Conservation (phyloP, 2,329 filamentous ascomycete species). For the Scopulariopsis brevicaulis region DNA sequence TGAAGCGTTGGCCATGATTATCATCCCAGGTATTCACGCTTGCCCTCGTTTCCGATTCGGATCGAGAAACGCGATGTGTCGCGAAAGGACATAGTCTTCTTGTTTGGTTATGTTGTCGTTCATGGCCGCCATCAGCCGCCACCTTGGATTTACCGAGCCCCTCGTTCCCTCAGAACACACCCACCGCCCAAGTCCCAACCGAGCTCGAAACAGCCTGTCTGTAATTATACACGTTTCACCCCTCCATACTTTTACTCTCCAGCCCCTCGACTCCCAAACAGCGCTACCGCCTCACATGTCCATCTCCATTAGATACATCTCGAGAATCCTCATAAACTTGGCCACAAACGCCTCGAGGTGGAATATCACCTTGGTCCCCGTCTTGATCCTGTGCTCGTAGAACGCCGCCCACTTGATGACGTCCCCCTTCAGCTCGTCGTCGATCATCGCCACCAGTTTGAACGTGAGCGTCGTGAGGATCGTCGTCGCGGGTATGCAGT, state of each 20-base stretch:
- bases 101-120: no score
- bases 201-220: not conserved
- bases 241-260: not conserved
- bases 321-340: conserved; percentile 93
- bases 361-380: conserved; percentile 92
- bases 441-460: conserved; percentile 77
- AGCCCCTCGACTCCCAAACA: not conserved
- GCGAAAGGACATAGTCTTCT: no score
- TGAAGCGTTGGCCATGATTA: no score
- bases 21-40: no score
- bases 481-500: conserved; percentile 91
- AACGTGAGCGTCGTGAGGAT: conserved; percentile 93
- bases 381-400: conserved; percentile 89
- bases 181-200: not conserved
- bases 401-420: conserved; percentile 95
- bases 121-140: no score
- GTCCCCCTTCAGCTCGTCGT: conserved; percentile 82
- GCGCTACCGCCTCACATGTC: conserved; percentile 38
- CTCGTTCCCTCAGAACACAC: not conserved
- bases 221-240: not conserved
- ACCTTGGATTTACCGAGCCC: no score
- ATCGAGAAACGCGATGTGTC: no score
- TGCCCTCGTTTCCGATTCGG: no score
- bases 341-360: conserved; percentile 97
- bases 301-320: conserved; percentile 87